phyloP scores from a whole-genome alignment of 2,329 filamentous ascomycete species.

The Alternaria conjuncta region DNA sequence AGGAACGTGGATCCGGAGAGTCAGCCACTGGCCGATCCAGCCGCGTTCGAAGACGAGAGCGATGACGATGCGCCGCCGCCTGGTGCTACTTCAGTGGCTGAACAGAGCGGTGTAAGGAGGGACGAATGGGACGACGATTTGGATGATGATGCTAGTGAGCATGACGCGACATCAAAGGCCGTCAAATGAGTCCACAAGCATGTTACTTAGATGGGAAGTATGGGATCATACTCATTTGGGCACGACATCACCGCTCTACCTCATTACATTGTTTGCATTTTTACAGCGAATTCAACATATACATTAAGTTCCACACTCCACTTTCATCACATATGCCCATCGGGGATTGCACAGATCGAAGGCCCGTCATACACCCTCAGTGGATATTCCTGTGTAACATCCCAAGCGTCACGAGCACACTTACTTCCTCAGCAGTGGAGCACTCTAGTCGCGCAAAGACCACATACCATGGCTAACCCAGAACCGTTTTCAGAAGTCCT shows the following conservation, averaged over 20 bases:
- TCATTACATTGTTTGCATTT: not conserved
- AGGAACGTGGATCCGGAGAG: slow-evolving; percentile 36
- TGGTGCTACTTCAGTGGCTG: slow-evolving; percentile 11
- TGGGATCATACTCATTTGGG: not conserved
- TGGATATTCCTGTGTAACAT: not conserved
- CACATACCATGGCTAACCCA: not conserved
- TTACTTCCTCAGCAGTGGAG: not conserved
- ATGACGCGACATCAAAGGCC: slow-evolving; percentile 29
- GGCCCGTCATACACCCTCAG: not conserved
- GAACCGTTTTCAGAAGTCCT: not conserved
- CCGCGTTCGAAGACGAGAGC: slow-evolving; percentile 55
- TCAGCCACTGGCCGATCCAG: slow-evolving; percentile 54
- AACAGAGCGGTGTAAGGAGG: slow-evolving; percentile 43
- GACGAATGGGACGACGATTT: slow-evolving; percentile 50
- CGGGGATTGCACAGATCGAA: not conserved
- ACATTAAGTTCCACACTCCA: not conserved
- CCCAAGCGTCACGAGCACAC: not conserved
- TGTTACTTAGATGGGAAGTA: not conserved
- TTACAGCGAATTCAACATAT: not conserved
- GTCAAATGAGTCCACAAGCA: not conserved
- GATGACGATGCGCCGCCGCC: slow-evolving; percentile 49
- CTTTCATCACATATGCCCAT: not conserved
- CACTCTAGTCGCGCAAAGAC: not conserved
- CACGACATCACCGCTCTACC: not conserved
- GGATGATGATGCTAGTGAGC: slow-evolving; percentile 43